phyloP scores from a whole-genome alignment of 139 green algal species.

The Diplosphaera chodatii region DNA sequence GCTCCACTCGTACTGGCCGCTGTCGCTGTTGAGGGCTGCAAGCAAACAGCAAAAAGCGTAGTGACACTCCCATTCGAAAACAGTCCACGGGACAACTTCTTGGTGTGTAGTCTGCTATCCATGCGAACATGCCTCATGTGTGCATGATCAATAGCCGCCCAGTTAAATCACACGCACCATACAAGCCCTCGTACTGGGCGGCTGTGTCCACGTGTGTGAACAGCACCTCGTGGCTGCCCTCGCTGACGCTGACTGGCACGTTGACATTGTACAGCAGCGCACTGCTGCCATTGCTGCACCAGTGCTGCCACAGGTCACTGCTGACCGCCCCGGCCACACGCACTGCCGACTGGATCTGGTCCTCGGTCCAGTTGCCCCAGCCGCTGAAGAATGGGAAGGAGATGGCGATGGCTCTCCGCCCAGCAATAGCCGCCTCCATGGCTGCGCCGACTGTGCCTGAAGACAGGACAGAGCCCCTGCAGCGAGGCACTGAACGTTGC shows the following conservation, averaged over 20 bases:
- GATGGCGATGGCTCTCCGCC: constrained; percentile 18
- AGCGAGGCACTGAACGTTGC: too few species aligned
- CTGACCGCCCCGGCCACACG: constrained; percentile 11
- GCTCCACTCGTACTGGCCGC: constrained; percentile 15
- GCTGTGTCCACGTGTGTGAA: constrained; percentile 16
- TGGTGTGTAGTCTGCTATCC: too few species aligned
- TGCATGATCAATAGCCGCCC: too few species aligned
- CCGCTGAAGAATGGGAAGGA: constrained; percentile 34
- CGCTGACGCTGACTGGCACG: constrained; percentile 25
- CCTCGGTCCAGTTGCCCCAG: constrained; percentile 20
- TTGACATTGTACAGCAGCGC: constrained; percentile 36
- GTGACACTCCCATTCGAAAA: too few species aligned
- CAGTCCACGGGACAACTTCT: too few species aligned
- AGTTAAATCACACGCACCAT: constrained; percentile 17
- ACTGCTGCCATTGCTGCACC: constrained; percentile 2
- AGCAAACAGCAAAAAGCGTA: too few species aligned
- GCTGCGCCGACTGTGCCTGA: constrained; percentile 36
- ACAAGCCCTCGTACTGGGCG: constrained; percentile 19
- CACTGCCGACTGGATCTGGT: constrained; percentile 21
- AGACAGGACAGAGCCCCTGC: constrained; percentile 25
- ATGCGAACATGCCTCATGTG: too few species aligned
- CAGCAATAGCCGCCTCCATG: constrained; percentile 25
- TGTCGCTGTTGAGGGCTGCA: constrained; percentile 1
- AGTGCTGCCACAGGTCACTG: constrained; percentile 13
- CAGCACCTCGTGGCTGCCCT: constrained; percentile 1